Percentiles rank a stretch among this genome's conserved stretches.
Conservation (phyloP, 495 filamentous ascomycete species). For the Penicillium parvum region DNA sequence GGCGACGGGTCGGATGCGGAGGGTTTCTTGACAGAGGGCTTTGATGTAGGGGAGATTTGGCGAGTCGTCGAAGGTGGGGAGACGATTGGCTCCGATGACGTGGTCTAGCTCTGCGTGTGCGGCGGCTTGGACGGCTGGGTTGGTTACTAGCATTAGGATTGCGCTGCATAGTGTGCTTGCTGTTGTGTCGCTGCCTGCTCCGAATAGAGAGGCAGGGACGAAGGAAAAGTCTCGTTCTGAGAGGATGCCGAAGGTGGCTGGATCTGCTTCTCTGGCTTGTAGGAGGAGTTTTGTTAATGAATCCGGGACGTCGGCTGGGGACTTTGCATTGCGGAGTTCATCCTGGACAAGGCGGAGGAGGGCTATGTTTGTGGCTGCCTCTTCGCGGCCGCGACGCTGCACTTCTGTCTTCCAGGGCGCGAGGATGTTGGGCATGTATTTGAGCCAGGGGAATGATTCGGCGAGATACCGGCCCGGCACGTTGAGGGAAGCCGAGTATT, state of each 20-base stretch:
- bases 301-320: conserved; percentile 7
- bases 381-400: conserved; percentile 12
- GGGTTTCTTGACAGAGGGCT: conserved; percentile 31
- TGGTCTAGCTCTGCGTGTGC: conserved; percentile 46
- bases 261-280: conserved; percentile 31
- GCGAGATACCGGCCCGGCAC: conserved; percentile 22
- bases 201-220: conserved; percentile 42
- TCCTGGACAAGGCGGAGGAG: conserved; percentile 10
- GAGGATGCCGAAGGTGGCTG: conserved; percentile 26
- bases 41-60: conserved; percentile 30
- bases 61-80: conserved; percentile 16
- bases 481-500: conserved; percentile 17
- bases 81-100: conserved; percentile 10
- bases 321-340: conserved; percentile 7
- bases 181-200: conserved; percentile 63
- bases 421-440: conserved; percentile 20
- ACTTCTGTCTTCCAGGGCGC: conserved; percentile 28
- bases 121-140: conserved; percentile 36
- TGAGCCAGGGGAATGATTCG: conserved; percentile 24
- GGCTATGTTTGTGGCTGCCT: conserved; percentile 9
- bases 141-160: conserved; percentile 52
- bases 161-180: conserved; percentile 57
- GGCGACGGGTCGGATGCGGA: conserved; percentile 31
- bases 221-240: conserved; percentile 43
- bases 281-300: conserved; percentile 32